Conservation (phyloP, 257 asterid genomes). For the Nicotiana sylvestris region DNA sequence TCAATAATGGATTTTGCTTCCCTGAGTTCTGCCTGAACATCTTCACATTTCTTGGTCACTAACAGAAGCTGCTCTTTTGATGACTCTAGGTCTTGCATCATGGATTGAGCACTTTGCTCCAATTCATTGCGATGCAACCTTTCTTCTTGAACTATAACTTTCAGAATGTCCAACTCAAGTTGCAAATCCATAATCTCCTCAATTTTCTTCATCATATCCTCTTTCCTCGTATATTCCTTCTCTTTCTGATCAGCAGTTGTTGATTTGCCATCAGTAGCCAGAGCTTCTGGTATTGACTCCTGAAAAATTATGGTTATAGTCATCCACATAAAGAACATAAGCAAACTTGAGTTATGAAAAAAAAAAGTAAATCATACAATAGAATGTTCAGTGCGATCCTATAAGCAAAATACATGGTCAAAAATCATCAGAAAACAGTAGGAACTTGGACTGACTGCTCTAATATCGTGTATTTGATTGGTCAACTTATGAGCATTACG, state of each 20-base stretch:
- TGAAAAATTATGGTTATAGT: constrained; percentile 27
- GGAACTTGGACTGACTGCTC: background rate
- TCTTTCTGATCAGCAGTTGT: constrained; percentile 24
- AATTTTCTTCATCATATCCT: constrained; percentile 26
- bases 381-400: background rate
- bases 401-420: background rate
- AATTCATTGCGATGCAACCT: constrained; percentile 44
- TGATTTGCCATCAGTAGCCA: constrained; percentile 32
- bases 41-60: constrained; percentile 42
- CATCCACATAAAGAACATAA: constrained; percentile 20
- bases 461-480: background rate
- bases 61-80: constrained; percentile 46
- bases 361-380: background rate
- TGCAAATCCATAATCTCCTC: constrained; percentile 72
- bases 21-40: constrained; percentile 53
- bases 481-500: background rate
- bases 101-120: constrained; percentile 48
- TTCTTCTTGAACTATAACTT: constrained; percentile 77
- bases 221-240: constrained; percentile 25
- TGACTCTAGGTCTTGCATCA: constrained; percentile 50
- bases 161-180: constrained; percentile 82
- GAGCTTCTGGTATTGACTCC: constrained; percentile 71
- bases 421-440: background rate
- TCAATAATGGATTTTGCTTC: constrained; percentile 58
- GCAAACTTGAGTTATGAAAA: background rate